A percentile compares a stretch with the other conserved stretches of the same genome.
Evolutionary conservation across 305 asterid genomes (phyloP).

Genomic region (Coffea humblotiana): DNA sequence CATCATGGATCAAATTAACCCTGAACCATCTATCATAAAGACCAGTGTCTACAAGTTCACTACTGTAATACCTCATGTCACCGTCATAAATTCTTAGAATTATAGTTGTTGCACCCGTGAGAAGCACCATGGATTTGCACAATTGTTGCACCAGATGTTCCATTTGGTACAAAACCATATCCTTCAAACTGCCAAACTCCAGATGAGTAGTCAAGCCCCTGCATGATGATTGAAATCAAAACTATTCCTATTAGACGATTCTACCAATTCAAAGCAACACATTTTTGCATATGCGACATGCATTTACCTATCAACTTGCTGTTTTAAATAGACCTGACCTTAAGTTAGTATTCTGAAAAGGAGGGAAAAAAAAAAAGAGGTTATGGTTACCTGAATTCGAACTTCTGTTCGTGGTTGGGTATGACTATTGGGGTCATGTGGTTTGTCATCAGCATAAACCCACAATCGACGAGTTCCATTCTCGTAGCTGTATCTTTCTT

Average conservation of each 20-base stretch:
- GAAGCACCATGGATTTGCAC: slow-evolving; percentile 38
- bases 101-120: slow-evolving; percentile 26
- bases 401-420: too few species aligned
- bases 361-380: too few species aligned
- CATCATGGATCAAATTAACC: slow-evolving; percentile 18
- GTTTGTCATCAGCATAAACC: slow-evolving; percentile 39
- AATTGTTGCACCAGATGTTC: slow-evolving; percentile 40
- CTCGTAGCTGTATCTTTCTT: slow-evolving; percentile 27
- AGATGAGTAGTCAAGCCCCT: slow-evolving; percentile 38
- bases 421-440: slow-evolving; percentile 24
- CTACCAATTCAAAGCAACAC: too few species aligned
- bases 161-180: slow-evolving; percentile 33
- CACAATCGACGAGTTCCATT: slow-evolving; percentile 35
- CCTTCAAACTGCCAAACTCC: slow-evolving; percentile 47
- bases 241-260: too few species aligned
- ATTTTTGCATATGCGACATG: too few species aligned
- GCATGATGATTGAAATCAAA: background rate
- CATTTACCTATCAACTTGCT: too few species aligned
- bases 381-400: too few species aligned
- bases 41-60: background rate
- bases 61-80: slow-evolving; percentile 9
- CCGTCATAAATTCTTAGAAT: slow-evolving; percentile 18
- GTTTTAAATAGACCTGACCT: too few species aligned
- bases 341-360: too few species aligned
- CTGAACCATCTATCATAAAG: slow-evolving; percentile 23